A percentile compares a stretch with the other conserved stretches of the same genome.
These are phyloP conservation scores for Echinochloa phyllopogon DNA, from an alignment of 176 grass and related monocot genomes.

Conservation along the genomic window DNA sequence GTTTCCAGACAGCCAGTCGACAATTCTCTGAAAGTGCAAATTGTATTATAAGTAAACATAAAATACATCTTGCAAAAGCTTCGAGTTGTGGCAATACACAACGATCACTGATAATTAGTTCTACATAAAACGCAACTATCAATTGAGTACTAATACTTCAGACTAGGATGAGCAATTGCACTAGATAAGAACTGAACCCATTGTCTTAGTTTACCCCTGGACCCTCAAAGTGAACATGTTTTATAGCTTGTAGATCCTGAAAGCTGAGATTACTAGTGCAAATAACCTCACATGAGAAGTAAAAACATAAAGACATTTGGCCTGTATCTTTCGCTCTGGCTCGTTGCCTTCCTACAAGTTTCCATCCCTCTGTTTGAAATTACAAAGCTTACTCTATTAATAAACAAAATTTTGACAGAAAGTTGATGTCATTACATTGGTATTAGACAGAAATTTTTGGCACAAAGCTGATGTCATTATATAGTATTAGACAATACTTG, in stretches of 20 bases:
- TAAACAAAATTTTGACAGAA: no score
- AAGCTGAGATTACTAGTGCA: not conserved
- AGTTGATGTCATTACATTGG: no score
- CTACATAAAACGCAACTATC: not conserved
- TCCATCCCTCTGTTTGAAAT: no score
- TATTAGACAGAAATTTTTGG: no score
- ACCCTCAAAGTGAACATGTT: not conserved
- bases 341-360: not conserved
- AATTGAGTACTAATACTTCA: not conserved
- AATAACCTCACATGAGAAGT: not conserved
- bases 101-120: not conserved
- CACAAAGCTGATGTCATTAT: no score
- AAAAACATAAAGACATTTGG: not conserved
- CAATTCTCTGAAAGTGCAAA: constrained; percentile 61
- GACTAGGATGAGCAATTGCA: not conserved
- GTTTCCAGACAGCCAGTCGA: constrained; percentile 63
- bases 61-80: no score
- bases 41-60: not conserved
- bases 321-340: not conserved
- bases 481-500: no score
- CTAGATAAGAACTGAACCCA: not conserved
- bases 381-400: no score
- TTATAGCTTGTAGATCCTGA: not conserved
- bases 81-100: not conserved
- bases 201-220: not conserved